A percentile compares a stretch with the other conserved stretches of the same genome.
Conservation (phyloP, 2,329 filamentous ascomycete genomes). For the Ceratocystis destructans region DNA sequence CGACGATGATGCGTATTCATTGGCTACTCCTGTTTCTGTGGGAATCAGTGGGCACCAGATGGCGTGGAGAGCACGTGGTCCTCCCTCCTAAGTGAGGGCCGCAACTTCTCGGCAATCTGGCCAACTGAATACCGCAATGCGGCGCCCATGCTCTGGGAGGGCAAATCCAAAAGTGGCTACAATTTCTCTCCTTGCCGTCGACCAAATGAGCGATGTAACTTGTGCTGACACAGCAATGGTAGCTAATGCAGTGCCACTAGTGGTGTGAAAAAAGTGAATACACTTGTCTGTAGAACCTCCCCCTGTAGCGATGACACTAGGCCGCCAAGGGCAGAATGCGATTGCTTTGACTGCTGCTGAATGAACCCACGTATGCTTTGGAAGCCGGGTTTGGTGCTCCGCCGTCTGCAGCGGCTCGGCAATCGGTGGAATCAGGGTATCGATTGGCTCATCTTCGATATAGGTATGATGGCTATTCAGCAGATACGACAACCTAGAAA, state of each 20-base stretch:
- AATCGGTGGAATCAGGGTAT: slow-evolving; percentile 9
- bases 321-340: slow-evolving; percentile 90
- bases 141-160: slow-evolving; percentile 74
- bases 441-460: slow-evolving; percentile 8
- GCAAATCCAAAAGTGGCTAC: slow-evolving; percentile 88
- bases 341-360: slow-evolving; percentile 90
- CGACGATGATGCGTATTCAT: slow-evolving; percentile 22
- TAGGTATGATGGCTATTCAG: slow-evolving; percentile 3
- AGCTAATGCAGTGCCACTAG: slow-evolving; percentile 68
- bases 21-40: slow-evolving; percentile 22
- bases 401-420: slow-evolving; percentile 1
- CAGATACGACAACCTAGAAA: slow-evolving; percentile 2
- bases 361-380: slow-evolving; percentile 57
- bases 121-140: slow-evolving; percentile 91
- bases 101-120: slow-evolving; percentile 77
- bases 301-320: slow-evolving; percentile 73
- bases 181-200: slow-evolving; percentile 70
- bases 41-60: slow-evolving; percentile 58
- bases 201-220: slow-evolving; percentile 88
- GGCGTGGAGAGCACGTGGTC: slow-evolving; percentile 73
- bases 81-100: slow-evolving; percentile 69
- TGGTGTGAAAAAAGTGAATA: slow-evolving; percentile 89
- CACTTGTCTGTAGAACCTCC: slow-evolving; percentile 89
- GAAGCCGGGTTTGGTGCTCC: neutral
- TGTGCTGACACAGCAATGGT: slow-evolving; percentile 88